Base-by-base conservation (phyloP, 176 grass and related monocot genomes). In the Triticum turgidum region DNA sequence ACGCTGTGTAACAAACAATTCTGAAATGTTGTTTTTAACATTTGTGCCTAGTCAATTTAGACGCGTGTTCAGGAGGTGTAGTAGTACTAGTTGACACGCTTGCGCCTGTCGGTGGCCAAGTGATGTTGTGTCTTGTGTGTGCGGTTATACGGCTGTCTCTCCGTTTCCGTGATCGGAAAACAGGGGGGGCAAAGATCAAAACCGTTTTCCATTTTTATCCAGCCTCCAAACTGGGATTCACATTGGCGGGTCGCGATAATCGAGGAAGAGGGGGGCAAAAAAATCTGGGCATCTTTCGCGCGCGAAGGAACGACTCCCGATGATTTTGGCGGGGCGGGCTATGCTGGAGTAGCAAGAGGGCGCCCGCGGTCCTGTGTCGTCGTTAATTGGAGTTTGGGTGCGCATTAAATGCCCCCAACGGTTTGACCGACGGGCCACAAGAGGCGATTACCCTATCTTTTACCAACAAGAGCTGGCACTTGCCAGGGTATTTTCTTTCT, bases 271-370 rank as follows among this genome's bases (percentile, higher is more conserved):
- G 18, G 6, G 33, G 7, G 24, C 9, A 45, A 42, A 65, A 67
- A 68, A 34, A 68, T 30, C 13, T 18, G 72, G 24, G 72, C 72
- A 17, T 76, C 47, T 33, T 77, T 77, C 18, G 47, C 74, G 74
- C 74, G 74, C 47, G 3, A 77, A 77, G 45, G 25, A 11, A 56
- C 47, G 74, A 17, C 1, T 11, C 27, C 74, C 74, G 1, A 77
- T 56, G 44, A 6, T 77, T 77, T 77, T 77, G 74, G 74, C 73
- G 73, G 73, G 73, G n/a, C 11, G 38, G 38, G 4, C 44, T 47
- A 13, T 47, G 38, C 1, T 4, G 34, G 29, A 30, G 29, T 14
- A 4, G 21, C 4, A 12, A n/a, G 62, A 17, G 20, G 12, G n/a
- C 24, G 73, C 24, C n/a, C 3, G 44, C 13, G 24, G 73, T 76